phyloP scores from a whole-genome alignment of 257 asterid genomes.

The Fraxinus excelsior region DNA sequence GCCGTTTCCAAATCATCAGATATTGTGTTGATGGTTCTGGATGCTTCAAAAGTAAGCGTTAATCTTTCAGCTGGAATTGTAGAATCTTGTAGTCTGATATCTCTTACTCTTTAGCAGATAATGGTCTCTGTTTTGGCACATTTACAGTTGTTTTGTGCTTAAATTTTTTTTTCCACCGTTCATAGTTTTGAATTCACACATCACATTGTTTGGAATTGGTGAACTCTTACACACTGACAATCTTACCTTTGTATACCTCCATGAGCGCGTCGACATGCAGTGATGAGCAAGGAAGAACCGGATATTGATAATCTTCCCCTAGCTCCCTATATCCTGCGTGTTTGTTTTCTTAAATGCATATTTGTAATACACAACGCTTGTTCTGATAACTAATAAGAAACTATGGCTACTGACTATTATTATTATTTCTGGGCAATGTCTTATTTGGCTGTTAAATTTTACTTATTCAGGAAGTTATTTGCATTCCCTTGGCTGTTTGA shows the following conservation, averaged over 20 bases:
- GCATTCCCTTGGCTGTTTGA: constrained; percentile 1
- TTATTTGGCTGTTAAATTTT: constrained; percentile 1
- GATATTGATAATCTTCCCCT: neutral
- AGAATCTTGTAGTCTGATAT: neutral
- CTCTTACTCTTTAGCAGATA: neutral
- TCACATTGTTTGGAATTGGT: neutral
- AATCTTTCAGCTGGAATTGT: neutral
- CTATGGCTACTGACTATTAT: neutral
- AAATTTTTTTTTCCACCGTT: neutral
- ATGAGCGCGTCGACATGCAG: neutral
- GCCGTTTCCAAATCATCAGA: constrained; percentile 98
- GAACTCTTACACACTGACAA: neutral
- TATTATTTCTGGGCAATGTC: neutral
- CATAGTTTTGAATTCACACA: neutral
- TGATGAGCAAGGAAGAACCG: constrained; percentile 11
- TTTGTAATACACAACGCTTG: constrained; percentile 1
- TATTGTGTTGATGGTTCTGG: constrained; percentile 85
- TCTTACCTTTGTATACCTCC: neutral
- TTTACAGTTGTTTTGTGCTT: neutral
- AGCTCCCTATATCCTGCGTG: neutral
- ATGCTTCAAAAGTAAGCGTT: constrained; percentile 65
- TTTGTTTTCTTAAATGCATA: constrained; percentile 10
- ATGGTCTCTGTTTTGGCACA: neutral
- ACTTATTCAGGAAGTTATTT: constrained; percentile 11
- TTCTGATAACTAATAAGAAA: constrained; percentile 18